Percentiles rank a stretch among this genome's conserved stretches.
These are phyloP conservation scores for Beta macrorhiza DNA, from an alignment of 179 eudicot species.

Conservation along the genomic window DNA sequence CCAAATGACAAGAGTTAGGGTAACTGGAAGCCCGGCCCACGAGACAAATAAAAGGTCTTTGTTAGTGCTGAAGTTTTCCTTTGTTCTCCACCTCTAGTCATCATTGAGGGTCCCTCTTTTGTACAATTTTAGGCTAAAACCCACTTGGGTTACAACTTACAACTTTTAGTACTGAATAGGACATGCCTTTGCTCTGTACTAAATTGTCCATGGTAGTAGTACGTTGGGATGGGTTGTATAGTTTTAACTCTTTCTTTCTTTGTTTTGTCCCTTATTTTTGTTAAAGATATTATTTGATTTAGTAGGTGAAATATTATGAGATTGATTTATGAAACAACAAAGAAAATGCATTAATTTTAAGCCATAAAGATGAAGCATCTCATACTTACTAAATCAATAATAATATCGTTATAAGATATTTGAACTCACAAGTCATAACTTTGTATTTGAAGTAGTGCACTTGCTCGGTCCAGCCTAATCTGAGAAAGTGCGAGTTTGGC, in stretches of 20 bases:
- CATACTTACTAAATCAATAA: no score
- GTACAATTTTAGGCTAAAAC: background rate
- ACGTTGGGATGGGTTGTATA: background rate
- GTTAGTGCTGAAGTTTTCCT: background rate
- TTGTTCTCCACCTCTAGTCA: constrained; percentile 7
- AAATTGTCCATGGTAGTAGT: background rate
- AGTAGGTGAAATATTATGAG: no score
- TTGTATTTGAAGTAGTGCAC: no score
- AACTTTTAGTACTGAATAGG: constrained; percentile 4
- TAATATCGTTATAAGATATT: no score
- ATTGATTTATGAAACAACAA: no score
- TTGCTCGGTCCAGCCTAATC: no score
- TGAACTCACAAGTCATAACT: no score
- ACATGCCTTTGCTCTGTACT: constrained; percentile 5
- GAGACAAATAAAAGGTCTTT: background rate
- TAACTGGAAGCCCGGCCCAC: background rate
- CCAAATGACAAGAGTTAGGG: background rate
- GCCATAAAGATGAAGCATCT: no score
- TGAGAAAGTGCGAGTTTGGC: no score
- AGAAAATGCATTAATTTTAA: no score
- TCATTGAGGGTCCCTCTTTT: background rate
- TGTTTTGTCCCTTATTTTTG: background rate
- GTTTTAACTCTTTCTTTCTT: background rate
- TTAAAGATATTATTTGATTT: no score
- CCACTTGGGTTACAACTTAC: background rate